A percentile compares a stretch with the other conserved stretches of the same genome.
These are phyloP conservation scores for Rehmannia glutinosa DNA, from an alignment of 257 asterid species.

Conservation along the genomic window DNA sequence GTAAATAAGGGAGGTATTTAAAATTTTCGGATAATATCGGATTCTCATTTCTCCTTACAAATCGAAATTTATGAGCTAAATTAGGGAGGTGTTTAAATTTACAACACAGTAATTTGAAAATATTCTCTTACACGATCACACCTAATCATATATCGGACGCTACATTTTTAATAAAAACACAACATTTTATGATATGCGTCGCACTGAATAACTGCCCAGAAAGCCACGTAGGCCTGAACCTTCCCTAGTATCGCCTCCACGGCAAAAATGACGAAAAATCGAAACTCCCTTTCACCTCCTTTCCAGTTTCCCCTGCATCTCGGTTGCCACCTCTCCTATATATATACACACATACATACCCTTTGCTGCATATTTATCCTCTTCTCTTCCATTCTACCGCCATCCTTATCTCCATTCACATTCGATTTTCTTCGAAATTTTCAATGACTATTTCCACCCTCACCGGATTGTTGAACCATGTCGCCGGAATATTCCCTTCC, in stretches of 20 bases:
- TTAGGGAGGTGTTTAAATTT: no score
- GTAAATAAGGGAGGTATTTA: no score
- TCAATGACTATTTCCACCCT: constrained; percentile 56
- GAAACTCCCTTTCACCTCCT: neutral
- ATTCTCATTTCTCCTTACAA: no score
- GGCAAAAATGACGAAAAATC: constrained; percentile 9
- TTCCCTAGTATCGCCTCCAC: constrained; percentile 34
- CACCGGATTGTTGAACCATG: constrained; percentile 53
- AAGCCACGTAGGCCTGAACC: constrained; percentile 26
- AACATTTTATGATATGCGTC: no score
- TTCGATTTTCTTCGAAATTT: neutral
- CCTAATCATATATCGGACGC: no score
- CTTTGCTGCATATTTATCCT: neutral
- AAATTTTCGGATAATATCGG: no score
- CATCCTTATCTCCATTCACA: neutral
- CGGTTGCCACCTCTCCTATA: neutral
- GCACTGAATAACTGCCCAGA: neutral
- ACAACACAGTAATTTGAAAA: no score
- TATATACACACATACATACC: neutral
- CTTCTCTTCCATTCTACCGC: neutral
- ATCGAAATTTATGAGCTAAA: no score
- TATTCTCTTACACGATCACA: no score
- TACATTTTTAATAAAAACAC: no score
- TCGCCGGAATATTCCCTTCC: constrained; percentile 56
- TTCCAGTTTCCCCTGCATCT: neutral